phyloP scores from a whole-genome alignment of 495 filamentous ascomycete genomes.

The Rusavskia elegans region DNA sequence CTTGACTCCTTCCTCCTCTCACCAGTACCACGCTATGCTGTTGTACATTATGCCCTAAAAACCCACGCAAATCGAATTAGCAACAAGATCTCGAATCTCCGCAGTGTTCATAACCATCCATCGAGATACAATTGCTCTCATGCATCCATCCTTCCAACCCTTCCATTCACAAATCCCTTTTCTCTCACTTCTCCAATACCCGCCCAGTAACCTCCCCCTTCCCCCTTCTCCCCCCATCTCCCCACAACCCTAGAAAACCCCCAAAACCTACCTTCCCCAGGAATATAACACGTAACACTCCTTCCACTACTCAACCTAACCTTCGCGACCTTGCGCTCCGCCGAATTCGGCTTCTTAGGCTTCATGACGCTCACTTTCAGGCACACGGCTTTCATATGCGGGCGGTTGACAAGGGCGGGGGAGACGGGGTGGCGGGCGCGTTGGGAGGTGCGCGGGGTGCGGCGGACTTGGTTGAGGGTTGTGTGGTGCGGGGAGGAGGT shows the following conservation, averaged over 20 bases:
- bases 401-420: conserved; percentile 61
- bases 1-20: conserved; percentile 76
- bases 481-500: conserved; percentile 24
- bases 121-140: neutral
- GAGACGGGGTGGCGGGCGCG: conserved; percentile 68
- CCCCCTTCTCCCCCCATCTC: neutral
- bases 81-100: too few relatives aligned
- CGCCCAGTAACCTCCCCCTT: neutral
- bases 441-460: conserved; percentile 62
- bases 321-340: conserved; percentile 79
- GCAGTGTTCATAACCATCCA: too few relatives aligned
- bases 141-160: neutral
- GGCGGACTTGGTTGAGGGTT: conserved; percentile 39
- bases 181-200: conserved; percentile 2
- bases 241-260: too few relatives aligned
- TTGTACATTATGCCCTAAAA: conserved; percentile 81
- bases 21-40: conserved; percentile 96
- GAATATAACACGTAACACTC: conserved; percentile 80
- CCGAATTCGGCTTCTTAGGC: conserved; percentile 98
- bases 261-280: conserved; percentile 55
- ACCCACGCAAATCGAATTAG: neutral
- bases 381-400: conserved; percentile 88
- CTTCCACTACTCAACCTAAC: conserved; percentile 76
- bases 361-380: conserved; percentile 80
- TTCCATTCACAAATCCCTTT: neutral